phyloP scores from a whole-genome alignment of 83 land plant species.

The Picea abies region DNA sequence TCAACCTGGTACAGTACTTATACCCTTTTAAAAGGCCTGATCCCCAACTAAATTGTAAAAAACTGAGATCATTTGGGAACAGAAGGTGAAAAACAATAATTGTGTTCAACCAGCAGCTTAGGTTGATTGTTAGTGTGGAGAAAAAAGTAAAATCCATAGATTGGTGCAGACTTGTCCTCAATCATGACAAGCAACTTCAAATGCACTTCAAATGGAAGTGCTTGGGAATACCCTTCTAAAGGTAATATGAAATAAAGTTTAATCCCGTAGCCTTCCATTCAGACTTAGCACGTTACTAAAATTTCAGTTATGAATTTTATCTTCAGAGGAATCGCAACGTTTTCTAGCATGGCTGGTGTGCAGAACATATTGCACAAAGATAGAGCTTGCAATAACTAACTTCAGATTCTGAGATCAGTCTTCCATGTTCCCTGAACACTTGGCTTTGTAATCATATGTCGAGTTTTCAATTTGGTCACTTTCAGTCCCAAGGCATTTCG shows the following conservation, averaged over 20 bases:
- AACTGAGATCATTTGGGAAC: background rate
- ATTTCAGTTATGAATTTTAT: background rate
- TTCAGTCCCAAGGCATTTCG: conserved; percentile 79
- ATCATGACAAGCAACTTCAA: no score
- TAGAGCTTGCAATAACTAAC: background rate
- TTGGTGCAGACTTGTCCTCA: no score
- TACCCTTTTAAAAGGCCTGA: background rate
- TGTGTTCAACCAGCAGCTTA: background rate
- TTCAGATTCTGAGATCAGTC: conserved; percentile 53
- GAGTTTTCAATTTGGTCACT: conserved; percentile 70
- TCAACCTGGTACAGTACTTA: background rate
- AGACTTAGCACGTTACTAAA: background rate
- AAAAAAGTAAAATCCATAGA: background rate
- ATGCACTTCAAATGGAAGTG: background rate
- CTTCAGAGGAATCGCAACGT: background rate
- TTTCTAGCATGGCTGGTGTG: background rate
- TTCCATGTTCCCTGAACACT: conserved; percentile 93
- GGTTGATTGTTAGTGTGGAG: background rate
- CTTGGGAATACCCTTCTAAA: background rate
- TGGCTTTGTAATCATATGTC: conserved; percentile 65
- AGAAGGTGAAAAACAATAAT: background rate
- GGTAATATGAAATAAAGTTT: background rate
- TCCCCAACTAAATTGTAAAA: background rate
- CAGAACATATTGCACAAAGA: background rate
- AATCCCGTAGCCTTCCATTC: background rate